Percentiles rank a stretch among this genome's conserved stretches.
Evolutionary conservation across 306 rosid species (phyloP).

Genomic region (Citrullus amarus): DNA sequence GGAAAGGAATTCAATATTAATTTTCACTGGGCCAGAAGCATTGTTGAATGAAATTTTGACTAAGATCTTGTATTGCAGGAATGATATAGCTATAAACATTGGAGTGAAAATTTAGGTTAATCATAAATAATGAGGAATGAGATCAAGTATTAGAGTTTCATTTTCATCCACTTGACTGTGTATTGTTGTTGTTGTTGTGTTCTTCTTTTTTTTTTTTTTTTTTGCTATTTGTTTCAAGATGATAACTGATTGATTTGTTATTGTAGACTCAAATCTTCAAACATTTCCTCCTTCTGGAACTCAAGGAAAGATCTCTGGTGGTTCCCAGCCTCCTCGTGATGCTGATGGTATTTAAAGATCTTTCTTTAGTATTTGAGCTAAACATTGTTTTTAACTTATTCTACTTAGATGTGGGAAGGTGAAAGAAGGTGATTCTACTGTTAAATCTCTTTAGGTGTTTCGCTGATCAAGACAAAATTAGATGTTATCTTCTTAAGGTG

Average conservation of each 20-base stretch:
- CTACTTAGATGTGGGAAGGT: background rate
- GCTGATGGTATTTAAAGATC: conserved; percentile 52
- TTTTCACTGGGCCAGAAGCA: background rate
- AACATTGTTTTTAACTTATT: background rate
- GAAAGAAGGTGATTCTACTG: background rate
- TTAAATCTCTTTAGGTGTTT: background rate
- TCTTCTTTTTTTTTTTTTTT: background rate
- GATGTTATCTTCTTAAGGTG: background rate
- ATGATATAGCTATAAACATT: background rate
- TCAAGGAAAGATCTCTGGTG: conserved; percentile 71
- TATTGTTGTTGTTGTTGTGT: background rate
- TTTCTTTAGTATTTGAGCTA: background rate
- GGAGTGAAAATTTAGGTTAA: background rate
- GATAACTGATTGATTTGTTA: background rate
- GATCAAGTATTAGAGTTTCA: background rate
- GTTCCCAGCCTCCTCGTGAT: conserved; percentile 71
- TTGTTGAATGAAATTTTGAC: background rate
- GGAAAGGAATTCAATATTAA: background rate
- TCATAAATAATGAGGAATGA: background rate
- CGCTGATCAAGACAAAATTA: background rate
- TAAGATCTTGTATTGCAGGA: background rate
- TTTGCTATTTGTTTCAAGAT: background rate
- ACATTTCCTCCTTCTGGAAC: conserved; percentile 82
- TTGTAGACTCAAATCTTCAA: conserved; percentile 77
- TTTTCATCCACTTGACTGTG: background rate